Conservation (phyloP, 1,284 basidiomycete species). For the Boletus smithii region DNA sequence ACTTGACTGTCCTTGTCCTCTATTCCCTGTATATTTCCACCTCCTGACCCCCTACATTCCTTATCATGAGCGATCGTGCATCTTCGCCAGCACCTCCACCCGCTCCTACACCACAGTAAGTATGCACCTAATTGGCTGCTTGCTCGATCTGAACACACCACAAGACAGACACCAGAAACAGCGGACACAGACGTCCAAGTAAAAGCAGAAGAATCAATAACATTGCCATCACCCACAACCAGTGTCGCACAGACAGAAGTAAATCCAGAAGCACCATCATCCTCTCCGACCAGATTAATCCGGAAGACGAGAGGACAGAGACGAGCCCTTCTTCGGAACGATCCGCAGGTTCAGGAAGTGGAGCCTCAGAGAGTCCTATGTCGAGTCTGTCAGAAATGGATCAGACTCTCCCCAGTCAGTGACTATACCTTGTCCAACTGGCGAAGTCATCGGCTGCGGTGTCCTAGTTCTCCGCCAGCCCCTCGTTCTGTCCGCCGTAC, state of each 20-base stretch:
- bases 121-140: not conserved
- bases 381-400: constrained; percentile 57
- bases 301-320: constrained; percentile 43
- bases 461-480: constrained; percentile 42
- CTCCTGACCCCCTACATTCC: constrained; percentile 26
- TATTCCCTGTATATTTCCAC: constrained; percentile 11
- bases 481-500: constrained; percentile 8
- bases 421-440: constrained; percentile 50
- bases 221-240: constrained; percentile 8
- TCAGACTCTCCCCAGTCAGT: constrained; percentile 42
- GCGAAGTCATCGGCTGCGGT: constrained; percentile 48
- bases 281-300: constrained; percentile 11
- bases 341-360: constrained; percentile 48
- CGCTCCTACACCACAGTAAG: constrained; percentile 17
- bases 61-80: constrained; percentile 30
- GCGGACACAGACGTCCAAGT: constrained; percentile 2
- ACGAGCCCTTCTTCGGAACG: constrained; percentile 48
- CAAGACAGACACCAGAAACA: constrained; percentile 15
- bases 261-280: not conserved
- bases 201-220: constrained; percentile 15
- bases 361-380: constrained; percentile 53
- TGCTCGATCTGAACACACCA: constrained; percentile 8
- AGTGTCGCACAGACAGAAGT: not conserved
- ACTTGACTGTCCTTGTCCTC: constrained; percentile 12
- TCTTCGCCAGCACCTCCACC: not conserved